Percentiles rank a stretch among this genome's conserved stretches.
phyloP scores from a whole-genome alignment of 2,329 filamentous ascomycete genomes.

The Fusarium sp. region DNA sequence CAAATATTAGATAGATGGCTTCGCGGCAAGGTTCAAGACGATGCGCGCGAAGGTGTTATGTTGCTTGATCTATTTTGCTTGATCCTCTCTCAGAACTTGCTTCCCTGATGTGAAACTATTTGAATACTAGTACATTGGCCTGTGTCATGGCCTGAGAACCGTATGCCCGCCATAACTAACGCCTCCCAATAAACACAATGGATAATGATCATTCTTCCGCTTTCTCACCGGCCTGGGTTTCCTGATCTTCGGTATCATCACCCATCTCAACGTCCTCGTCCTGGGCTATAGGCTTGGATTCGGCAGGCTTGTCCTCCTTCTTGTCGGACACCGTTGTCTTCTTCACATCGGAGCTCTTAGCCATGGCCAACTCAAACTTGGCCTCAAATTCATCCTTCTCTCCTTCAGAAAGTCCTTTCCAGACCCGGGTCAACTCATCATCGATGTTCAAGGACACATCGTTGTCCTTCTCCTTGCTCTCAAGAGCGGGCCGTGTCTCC shows the following conservation, averaged over 20 bases:
- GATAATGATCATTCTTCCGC: conserved; percentile 49
- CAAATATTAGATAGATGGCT: conserved; percentile 47
- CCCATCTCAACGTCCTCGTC: conserved; percentile 66
- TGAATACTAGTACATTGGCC: conserved; percentile 31
- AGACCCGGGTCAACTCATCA: conserved; percentile 67
- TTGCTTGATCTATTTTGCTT: conserved; percentile 21
- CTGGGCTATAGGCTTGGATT: conserved; percentile 53
- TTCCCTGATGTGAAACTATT: conserved; percentile 24
- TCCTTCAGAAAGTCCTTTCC: conserved; percentile 65
- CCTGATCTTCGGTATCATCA: conserved; percentile 60
- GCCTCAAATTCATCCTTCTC: conserved; percentile 64
- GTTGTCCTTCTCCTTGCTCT: conserved; percentile 58
- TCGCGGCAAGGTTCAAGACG: conserved; percentile 35
- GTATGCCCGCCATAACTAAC: conserved; percentile 47
- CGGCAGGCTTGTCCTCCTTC: conserved; percentile 48
- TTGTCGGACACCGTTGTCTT: conserved; percentile 39
- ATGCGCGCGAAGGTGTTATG: conserved; percentile 20
- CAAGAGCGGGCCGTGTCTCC: conserved; percentile 61
- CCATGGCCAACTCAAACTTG: conserved; percentile 49
- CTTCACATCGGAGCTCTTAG: conserved; percentile 47
- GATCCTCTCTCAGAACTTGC: conserved; percentile 26
- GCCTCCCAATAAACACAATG: conserved; percentile 18
- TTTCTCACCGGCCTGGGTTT: conserved; percentile 54
- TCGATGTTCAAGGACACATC: conserved; percentile 58
- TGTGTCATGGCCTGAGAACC: conserved; percentile 29